Evolutionary conservation across 2,329 filamentous ascomycete species (phyloP).

Genomic region (Beauveria bassiana): DNA sequence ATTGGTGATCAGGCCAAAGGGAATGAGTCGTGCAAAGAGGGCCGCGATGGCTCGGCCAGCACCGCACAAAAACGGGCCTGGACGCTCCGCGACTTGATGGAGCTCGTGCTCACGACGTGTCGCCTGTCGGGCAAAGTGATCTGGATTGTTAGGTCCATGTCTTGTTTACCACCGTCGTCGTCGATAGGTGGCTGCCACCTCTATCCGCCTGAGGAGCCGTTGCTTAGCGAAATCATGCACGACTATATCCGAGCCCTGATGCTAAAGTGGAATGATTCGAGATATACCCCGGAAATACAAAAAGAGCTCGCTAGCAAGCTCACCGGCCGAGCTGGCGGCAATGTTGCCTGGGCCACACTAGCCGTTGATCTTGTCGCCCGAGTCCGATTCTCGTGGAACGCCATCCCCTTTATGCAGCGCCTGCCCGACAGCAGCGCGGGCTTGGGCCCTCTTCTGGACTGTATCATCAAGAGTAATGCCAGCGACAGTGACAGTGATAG

Average conservation of each 20-base stretch:
- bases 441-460: background rate
- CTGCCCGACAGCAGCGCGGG: background rate
- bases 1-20: background rate
- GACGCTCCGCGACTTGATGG: background rate
- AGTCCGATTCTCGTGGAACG: background rate
- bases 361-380: background rate
- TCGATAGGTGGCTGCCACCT: background rate
- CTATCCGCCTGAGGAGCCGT: background rate
- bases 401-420: background rate
- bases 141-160: background rate
- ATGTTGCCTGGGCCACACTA: background rate
- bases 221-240: background rate
- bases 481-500: background rate
- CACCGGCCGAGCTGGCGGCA: background rate
- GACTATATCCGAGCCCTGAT: background rate
- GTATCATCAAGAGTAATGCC: background rate
- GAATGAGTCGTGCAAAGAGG: background rate
- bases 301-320: background rate
- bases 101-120: background rate
- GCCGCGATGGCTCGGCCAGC: background rate
- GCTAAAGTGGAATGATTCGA: background rate
- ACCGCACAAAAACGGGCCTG: background rate
- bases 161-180: background rate
- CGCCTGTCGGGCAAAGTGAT: background rate
- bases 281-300: background rate